Evolutionary conservation across 495 filamentous ascomycete genomes (phyloP), one percentile per base, ranked within the genome.

Genomic region (Neurospora sp.): DNA sequence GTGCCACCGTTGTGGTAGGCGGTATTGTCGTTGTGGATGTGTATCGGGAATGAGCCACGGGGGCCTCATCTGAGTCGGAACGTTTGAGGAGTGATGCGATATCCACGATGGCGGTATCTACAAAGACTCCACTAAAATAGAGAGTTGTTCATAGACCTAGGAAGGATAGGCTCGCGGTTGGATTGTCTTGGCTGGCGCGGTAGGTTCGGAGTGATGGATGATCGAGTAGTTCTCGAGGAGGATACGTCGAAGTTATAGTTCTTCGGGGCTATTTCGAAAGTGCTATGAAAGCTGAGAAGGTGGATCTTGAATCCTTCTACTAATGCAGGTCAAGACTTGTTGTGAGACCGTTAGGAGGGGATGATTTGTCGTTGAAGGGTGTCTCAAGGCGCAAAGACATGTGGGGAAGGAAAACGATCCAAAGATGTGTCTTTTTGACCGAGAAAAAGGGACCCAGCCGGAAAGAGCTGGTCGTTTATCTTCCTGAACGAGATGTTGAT

Each of bases 81-180:
- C 86, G 86, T 85, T 91, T 92, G 81, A 94, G 87, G 77, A 94
- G 87, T 69, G 89, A 89, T 85, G 90, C 88, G 91, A 94, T 93
- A 93, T 94, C 92, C 92, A 94, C 91, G 88, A 86, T 93, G 89
- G 83, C 89, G 87, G 89, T 84, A 81, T 80, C 81, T 82, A 65
- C 53, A 35, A 74, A 78, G 45, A 68, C 71, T 76, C 78, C 78
- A 65, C 79, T 75, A 76, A 20, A 42, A 69, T 35, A 73, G 77
- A 73, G 76, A 72, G 35, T 20, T 78, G 72, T 72, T 79, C 80
- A 80, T 81, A 73, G 75, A 76, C 73, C 74, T 72, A 74, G 73
- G 71, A 69, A 70, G 44, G 73, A 61, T 73, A 74, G 74, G 75
- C 72, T 71, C 27, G 53, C 53, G 22, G 53, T 65, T 65, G 53